Evolutionary conservation across 2,329 filamentous ascomycete species (phyloP), one percentile per base, ranked within the genome.

Genomic region (Macroventuria anomochaeta): DNA sequence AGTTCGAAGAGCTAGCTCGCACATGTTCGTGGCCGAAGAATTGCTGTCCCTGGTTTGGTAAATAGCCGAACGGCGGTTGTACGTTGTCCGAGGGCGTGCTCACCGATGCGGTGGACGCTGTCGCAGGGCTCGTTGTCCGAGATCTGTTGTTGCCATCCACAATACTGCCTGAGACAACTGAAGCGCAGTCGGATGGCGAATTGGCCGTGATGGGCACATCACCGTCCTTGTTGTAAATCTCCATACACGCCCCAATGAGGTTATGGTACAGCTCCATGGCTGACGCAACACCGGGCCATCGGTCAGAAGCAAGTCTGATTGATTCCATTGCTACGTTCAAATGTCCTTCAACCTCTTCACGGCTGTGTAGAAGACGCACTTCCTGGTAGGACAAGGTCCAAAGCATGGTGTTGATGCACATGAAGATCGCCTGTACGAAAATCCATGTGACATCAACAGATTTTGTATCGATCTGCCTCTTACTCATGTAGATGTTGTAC

Each of bases 381-480:
- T 93, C 89, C 3, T 88, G 83, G 68, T 96, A 97, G 1, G 93
- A 96, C 7, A 96, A 83, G 1, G 90, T 86, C 95, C 95, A 99
- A 0, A 99, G 82, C 42, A 97, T 84, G 5, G 91, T 93, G 70
- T 96, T 97, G 52, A 97, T 83, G 4, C 90, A 87, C 86, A 96
- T 95, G 77, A 96, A 97, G 33, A 97, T 83, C 17, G 89, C 87
- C 53, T 96, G 83, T 1, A 96, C 85, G 68, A 96, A 96, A 36
- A 96, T 88, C 93, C 93, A 97, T 0, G 93, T 97, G 55, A 97
- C 81, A 69, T 97, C 93, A 10, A 95, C 85, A 18, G 86, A 87
- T 12, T 84, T 83, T 13, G 83, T 86, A 61, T 88, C 84, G 68
- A 96, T 88, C 73, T 96, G 92, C 65, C 89, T 87, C 69, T 85